These are phyloP conservation scores for Houttuynia cordata DNA, from an alignment of 164 flowering plant species.

Conservation along the genomic window DNA sequence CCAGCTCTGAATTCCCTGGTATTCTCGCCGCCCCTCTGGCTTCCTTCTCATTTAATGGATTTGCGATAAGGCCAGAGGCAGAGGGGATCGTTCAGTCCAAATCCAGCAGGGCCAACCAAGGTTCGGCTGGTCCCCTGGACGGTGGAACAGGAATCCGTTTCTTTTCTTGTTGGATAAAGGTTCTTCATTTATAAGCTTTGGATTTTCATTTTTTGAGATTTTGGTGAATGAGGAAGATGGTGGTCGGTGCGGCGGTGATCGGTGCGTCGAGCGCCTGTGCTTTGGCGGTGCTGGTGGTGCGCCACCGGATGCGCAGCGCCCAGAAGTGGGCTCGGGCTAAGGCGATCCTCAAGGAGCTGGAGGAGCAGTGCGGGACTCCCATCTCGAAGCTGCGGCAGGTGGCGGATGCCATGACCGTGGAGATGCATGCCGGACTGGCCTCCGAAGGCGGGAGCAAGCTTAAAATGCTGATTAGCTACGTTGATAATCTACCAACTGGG, in stretches of 20 bases:
- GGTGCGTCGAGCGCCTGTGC: conserved; percentile 75
- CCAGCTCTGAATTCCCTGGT: too few relatives aligned
- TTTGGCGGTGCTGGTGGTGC: conserved; percentile 59
- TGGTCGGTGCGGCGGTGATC: conserved; percentile 57
- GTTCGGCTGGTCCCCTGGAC: too few relatives aligned
- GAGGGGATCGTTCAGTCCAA: too few relatives aligned
- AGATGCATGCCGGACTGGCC: conserved; percentile 95
- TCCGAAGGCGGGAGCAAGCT: conserved; percentile 95
- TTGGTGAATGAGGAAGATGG: conserved; percentile 33
- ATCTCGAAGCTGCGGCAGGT: conserved; percentile 55
- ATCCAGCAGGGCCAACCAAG: too few relatives aligned
- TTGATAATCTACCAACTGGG: conserved; percentile 93
- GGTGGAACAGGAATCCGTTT: too few relatives aligned
- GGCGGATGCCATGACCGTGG: conserved; percentile 88
- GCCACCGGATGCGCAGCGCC: conserved; percentile 46
- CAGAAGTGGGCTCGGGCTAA: conserved; percentile 48
- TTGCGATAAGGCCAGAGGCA: too few relatives aligned
- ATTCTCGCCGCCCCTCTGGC: too few relatives aligned
- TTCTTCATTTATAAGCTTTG: background rate
- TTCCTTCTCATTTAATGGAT: too few relatives aligned
- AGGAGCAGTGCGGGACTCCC: conserved; percentile 61
- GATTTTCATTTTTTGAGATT: background rate
- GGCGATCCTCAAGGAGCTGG: conserved; percentile 61
- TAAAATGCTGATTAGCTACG: conserved; percentile 91
- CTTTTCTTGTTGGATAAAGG: too few relatives aligned